Evolutionary conservation across 169 alveolate genomes (phyloP), one percentile per base, ranked within the genome.

Genomic region (Blepharisma undulans): DNA sequence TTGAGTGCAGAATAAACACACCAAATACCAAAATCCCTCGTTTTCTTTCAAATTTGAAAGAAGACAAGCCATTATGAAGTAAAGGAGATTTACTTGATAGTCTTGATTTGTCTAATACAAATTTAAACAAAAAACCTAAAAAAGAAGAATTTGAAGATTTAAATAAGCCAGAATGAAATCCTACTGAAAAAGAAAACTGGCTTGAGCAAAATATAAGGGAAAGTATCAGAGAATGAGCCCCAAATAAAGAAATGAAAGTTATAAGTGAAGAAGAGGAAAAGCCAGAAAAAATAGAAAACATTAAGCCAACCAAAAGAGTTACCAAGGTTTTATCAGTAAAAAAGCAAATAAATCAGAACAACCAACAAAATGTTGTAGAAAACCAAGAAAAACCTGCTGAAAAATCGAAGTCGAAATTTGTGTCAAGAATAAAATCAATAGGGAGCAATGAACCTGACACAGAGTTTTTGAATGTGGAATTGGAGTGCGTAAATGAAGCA

Each of bases 71-170:
- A 66, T 36, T 72, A 25, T 86, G 91, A 85, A 30, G 36, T n/a
- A 86, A 86, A 72, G 91, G 91, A 86, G 91, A 72, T 22, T 34
- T 86, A n/a, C 36, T 86, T 19, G 91, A 86, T 32, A 86, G 91
- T 71, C 84, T 86, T 60, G 91, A 86, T 32, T 36, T 86, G 8
- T 25, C 84, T 12, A 86, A 59, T 33, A 60, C 91, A 72, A 72
- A 72, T 34, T 21, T 86, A 21, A 60, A 86, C 10, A 72, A 86
- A 36, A 19, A 71, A 60, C 60, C 59, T 0, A 33, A 29, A 22
- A 33, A 79, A 33, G 36, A 79, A 79, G 66, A 27, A 4, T 33
- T 33, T 79, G 87, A 79, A 3, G 87, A 48, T 48, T 48, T 48
- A 48, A 48, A 48, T 48, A 48, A 22, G 29, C 74, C 77, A 0